Base-by-base conservation (phyloP, 257 asterid species). In the Lavandula angustifolia region DNA sequence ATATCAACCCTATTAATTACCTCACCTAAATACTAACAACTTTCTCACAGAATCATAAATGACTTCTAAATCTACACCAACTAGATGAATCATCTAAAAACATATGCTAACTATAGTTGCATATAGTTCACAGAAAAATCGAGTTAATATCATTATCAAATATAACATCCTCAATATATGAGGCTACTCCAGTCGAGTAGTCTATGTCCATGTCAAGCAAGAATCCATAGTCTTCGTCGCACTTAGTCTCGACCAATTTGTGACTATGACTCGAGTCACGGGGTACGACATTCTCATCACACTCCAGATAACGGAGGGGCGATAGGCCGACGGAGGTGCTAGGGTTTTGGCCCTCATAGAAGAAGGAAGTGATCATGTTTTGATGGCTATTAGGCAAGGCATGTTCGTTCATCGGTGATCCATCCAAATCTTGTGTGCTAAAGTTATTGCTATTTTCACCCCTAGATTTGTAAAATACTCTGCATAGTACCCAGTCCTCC, bases 401-500 rank as follows among this genome's bases (percentile, higher is more conserved):
- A 37, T 57, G 41, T 31, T 53, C 67, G 40, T 47, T 43, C 12
- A 33, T 63, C 5, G 43, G n/a, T 5, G 67, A 2, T 14, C 57
- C 72, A 58, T 53, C 57, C 3, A 17, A 33, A 12, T 64, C 31
- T 33, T 65, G 56, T 14, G 70, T 71, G 79, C 52, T 64, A 29
- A 48, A 54, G 9, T 48, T 52, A 60, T 65, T 65, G 70, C 56
- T 68, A 14, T 68, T 80, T 62, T 84, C 92, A 35, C 70, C 50
- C 55, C 84, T 84, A 14, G 79, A 70, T 74, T 87, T 90, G 81
- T 90, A 76, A 35, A 90, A 85, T 40, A 90, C 97, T 80, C 97
- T 81, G 69, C 96, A 87, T 22, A 90, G 58, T 5, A 90, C 97
- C 97, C 97, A 90, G 16, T 90, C 96, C 69, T 90, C 97, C 96